Evolutionary conservation across 1,139 yeast genomes (phyloP), one percentile per base, ranked within the genome.

Genomic region (Chernovozyma aurita): DNA sequence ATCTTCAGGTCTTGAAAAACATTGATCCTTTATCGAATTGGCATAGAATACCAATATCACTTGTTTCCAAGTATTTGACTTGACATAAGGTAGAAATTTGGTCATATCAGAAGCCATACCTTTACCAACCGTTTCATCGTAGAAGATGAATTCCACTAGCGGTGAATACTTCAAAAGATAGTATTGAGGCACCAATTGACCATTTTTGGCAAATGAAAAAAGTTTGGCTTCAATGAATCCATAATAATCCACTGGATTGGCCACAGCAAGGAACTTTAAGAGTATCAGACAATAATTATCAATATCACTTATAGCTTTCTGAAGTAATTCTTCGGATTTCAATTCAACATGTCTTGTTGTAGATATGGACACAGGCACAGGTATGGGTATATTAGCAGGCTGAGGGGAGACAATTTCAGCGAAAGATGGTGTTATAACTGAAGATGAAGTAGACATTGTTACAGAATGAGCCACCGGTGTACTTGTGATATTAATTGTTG

Each of bases 1-100:
- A 45, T 78, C 83, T 12, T 56, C 53, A 0, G 86, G 78, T 46
- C 82, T 63, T n/a, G 80, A 65, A 35, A 72, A 61, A 15, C 75
- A 61, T 76, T 85, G 85, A 41, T 70, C 68, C 44, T 70, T 65
- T 9, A 80, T 53, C 32, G 76, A 61, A 36, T 65, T 65, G 18
- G 79, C 58, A 40, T 74, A 64, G 46, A 75, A 80, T 16, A 70
- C 65, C 25, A 78, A 59, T 3, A 78, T 53, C 12, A 76, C 59
- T 46, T 73, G 75, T 42, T 70, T 73, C 70, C 85, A 84, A 4
- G 77, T 61, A 15, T 64, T 65, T 38, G 75, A 71, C 43, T 65
- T 70, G 21, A 77, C 62, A 20, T 59, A 50, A 3, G 68, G 66
- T 15, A 74, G 47, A 14, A 70, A 52, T 14, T 58, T 58, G 45